Evolutionary conservation across 2,329 filamentous ascomycete genomes (phyloP).

Genomic region (Didymella keratinophila): DNA sequence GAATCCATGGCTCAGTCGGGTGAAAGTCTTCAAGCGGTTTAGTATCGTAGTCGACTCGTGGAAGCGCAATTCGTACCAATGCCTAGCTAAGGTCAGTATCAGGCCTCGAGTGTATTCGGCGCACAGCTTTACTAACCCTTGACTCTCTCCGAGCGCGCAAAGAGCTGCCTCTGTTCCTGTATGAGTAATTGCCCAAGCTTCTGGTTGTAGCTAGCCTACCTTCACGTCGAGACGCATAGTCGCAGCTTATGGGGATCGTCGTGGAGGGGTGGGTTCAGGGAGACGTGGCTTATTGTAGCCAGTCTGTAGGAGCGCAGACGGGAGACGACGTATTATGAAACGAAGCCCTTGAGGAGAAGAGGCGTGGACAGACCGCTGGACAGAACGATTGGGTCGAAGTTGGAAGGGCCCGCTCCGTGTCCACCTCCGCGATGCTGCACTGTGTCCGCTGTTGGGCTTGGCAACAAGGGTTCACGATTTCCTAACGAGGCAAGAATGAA

Average conservation of each 20-base stretch:
- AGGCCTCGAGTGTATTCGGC: slow-evolving; percentile 6
- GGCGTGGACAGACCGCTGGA: slow-evolving; percentile 8
- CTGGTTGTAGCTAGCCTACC: slow-evolving; percentile 35
- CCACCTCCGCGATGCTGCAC: slow-evolving; percentile 19
- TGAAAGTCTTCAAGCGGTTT: slow-evolving; percentile 82
- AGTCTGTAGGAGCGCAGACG: slow-evolving; percentile 38
- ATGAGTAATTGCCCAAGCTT: slow-evolving; percentile 46
- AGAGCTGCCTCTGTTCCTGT: slow-evolving; percentile 73
- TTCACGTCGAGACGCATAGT: slow-evolving; percentile 59
- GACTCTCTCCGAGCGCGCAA: slow-evolving; percentile 91
- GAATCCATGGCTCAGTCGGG: slow-evolving; percentile 90
- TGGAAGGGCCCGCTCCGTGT: slow-evolving; percentile 13
- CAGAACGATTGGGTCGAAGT: slow-evolving; percentile 14
- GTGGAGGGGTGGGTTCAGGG: slow-evolving; percentile 40
- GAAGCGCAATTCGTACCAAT: slow-evolving; percentile 41
- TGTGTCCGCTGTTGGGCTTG: slow-evolving; percentile 45
- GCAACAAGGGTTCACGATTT: slow-evolving; percentile 30
- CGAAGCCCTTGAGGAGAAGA: background rate
- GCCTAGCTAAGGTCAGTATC: slow-evolving; percentile 42
- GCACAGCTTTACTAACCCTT: slow-evolving; percentile 60
- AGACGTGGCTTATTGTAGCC: slow-evolving; percentile 53
- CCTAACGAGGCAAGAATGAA: slow-evolving; percentile 30
- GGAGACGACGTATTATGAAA: slow-evolving; percentile 10
- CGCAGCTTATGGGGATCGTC: slow-evolving; percentile 33
- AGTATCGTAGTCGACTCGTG: slow-evolving; percentile 21